Evolutionary conservation across 73 alveolate genomes (phyloP).

Genomic region (Tetrahymena elliotti): DNA sequence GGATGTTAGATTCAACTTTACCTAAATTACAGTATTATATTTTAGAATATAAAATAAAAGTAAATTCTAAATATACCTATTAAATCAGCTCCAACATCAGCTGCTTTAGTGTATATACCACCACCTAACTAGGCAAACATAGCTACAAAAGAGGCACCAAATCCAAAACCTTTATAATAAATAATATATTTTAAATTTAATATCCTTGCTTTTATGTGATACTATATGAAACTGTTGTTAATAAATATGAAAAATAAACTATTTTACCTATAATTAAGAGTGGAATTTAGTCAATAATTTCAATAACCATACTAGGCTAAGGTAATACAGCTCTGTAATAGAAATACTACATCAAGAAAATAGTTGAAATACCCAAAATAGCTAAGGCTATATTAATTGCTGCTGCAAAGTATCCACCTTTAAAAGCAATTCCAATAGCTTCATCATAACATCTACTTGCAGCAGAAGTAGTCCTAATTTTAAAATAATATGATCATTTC

Average conservation of each 20-base stretch:
- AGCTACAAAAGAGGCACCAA: slow-evolving; percentile 83
- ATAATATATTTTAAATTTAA: no score
- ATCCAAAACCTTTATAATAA: slow-evolving; percentile 40
- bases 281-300: slow-evolving; percentile 69
- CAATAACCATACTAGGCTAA: slow-evolving; percentile 11
- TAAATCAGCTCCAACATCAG: slow-evolving; percentile 92
- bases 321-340: slow-evolving; percentile 27
- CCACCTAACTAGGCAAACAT: slow-evolving; percentile 85
- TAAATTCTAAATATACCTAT: slow-evolving; percentile 19
- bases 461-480: slow-evolving; percentile 63
- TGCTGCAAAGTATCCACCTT: slow-evolving; percentile 82
- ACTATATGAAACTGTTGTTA: no score
- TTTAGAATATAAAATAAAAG: not conserved
- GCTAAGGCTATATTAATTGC: slow-evolving; percentile 74
- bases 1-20: slow-evolving; percentile 79
- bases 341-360: slow-evolving; percentile 40
- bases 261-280: slow-evolving; percentile 57
- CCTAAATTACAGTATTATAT: slow-evolving; percentile 8
- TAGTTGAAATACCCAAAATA: slow-evolving; percentile 55
- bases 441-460: slow-evolving; percentile 71
- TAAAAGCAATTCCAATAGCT: slow-evolving; percentile 60
- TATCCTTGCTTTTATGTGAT: no score
- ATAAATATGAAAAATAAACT: no score
- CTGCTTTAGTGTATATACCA: slow-evolving; percentile 82
- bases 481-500: not conserved